A percentile compares a stretch with the other conserved stretches of the same genome.
Conservation (phyloP, 2,329 filamentous ascomycete genomes). For the Lecanicillium sp. region DNA sequence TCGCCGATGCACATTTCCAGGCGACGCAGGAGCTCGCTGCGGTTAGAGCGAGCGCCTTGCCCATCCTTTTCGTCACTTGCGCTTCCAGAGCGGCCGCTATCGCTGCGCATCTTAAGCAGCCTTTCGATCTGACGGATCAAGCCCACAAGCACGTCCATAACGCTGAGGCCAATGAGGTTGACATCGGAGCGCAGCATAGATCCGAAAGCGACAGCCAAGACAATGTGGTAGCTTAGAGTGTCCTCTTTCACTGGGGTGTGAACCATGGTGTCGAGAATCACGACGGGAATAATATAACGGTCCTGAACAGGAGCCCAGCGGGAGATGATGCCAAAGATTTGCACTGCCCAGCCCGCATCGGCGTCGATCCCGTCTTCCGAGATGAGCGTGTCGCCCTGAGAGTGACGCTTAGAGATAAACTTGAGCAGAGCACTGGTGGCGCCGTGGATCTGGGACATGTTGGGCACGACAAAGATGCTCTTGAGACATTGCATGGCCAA, state of each 20-base stretch:
- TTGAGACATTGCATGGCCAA: conserved; percentile 81
- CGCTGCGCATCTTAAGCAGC: conserved; percentile 58
- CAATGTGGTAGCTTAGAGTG: conserved; percentile 64
- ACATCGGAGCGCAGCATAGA: conserved; percentile 79
- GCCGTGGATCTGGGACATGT: conserved; percentile 69
- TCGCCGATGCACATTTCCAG: conserved; percentile 83
- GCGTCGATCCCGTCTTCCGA: conserved; percentile 33
- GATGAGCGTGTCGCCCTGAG: conserved; percentile 46
- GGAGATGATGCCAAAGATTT: conserved; percentile 70
- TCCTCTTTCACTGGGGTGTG: conserved; percentile 62
- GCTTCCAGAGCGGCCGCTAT: conserved; percentile 21
- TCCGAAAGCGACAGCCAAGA: conserved; percentile 70
- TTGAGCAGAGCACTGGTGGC: conserved; percentile 67
- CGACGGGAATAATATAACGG: conserved; percentile 82
- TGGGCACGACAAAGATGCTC: conserved; percentile 76
- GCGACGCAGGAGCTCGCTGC: conserved; percentile 58
- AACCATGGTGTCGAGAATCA: conserved; percentile 68
- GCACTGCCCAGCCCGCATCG: conserved; percentile 69
- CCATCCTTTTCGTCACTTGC: conserved; percentile 25
- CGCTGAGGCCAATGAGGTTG: conserved; percentile 89
- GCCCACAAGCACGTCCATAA: conserved; percentile 88
- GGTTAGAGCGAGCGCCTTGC: conserved; percentile 34
- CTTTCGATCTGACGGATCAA: conserved; percentile 77
- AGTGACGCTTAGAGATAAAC: conserved; percentile 60
- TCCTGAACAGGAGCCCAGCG: conserved; percentile 92